These are phyloP conservation scores for Phytophthora nicotianae DNA, from an alignment of 352 stramenopile genomes.

Conservation along the genomic window DNA sequence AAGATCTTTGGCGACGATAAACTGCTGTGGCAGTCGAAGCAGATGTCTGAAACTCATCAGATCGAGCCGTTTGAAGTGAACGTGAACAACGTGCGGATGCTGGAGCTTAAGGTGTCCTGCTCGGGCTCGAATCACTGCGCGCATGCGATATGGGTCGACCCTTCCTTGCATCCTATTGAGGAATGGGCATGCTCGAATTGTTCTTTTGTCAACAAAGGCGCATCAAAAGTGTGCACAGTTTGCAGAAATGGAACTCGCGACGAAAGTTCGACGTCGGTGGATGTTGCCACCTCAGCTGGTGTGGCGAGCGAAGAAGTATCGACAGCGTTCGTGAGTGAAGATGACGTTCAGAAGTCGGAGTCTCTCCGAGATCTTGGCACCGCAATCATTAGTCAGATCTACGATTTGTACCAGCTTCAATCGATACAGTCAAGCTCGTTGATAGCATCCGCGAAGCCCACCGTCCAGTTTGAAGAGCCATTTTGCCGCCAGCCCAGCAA, in stretches of 20 bases:
- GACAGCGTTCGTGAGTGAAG: neutral
- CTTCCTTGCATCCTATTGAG: slow-evolving; percentile 63
- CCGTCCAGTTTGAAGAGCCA: slow-evolving; percentile 70
- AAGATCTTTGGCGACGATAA: slow-evolving; percentile 74
- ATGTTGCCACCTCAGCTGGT: neutral
- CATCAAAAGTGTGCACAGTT: slow-evolving; percentile 47
- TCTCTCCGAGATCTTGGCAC: slow-evolving; percentile 28
- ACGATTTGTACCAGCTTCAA: slow-evolving; percentile 36
- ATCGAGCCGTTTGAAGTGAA: slow-evolving; percentile 65
- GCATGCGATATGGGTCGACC: slow-evolving; percentile 84
- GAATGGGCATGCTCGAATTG: slow-evolving; percentile 78
- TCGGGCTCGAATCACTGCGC: slow-evolving; percentile 79
- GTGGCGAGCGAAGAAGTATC: neutral
- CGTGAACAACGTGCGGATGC: slow-evolving; percentile 70
- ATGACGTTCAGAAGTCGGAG: slow-evolving; percentile 5
- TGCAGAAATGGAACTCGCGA: slow-evolving; percentile 47
- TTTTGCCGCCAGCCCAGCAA: slow-evolving; percentile 75
- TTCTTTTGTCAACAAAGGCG: slow-evolving; percentile 74
- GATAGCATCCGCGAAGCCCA: slow-evolving; percentile 9
- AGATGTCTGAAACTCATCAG: slow-evolving; percentile 40
- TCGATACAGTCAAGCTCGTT: slow-evolving; percentile 6
- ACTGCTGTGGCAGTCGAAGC: slow-evolving; percentile 79
- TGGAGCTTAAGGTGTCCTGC: slow-evolving; percentile 75
- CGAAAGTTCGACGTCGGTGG: slow-evolving; percentile 2
- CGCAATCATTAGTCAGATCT: slow-evolving; percentile 37